A percentile compares a stretch with the other conserved stretches of the same genome.
These are phyloP conservation scores for Eleusine coracana DNA, from an alignment of 176 grass and related monocot species.

Conservation along the genomic window DNA sequence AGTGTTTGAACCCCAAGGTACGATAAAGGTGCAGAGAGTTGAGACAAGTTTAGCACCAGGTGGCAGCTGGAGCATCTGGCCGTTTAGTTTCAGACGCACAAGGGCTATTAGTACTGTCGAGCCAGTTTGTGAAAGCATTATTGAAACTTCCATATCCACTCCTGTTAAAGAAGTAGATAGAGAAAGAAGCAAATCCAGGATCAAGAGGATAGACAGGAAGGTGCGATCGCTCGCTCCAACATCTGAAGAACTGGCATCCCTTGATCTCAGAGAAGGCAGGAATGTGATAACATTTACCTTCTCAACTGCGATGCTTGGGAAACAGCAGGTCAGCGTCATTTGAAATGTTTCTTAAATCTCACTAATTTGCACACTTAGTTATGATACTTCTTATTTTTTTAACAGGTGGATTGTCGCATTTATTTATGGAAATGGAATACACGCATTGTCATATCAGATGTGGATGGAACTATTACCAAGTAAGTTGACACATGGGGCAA, in stretches of 20 bases:
- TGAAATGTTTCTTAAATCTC: background rate
- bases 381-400: constrained; percentile 29
- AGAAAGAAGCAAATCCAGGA: constrained; percentile 48
- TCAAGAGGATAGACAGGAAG: constrained; percentile 56
- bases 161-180: constrained; percentile 31
- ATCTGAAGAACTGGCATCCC: constrained; percentile 76
- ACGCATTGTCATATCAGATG: constrained; percentile 91
- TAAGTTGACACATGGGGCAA: constrained; percentile 44
- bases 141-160: constrained; percentile 34
- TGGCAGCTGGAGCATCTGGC: constrained; percentile 92
- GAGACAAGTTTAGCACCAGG: constrained; percentile 52
- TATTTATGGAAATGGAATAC: constrained; percentile 97
- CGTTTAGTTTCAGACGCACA: constrained; percentile 76
- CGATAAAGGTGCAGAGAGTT: constrained; percentile 74
- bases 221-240: constrained; percentile 70
- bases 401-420: constrained; percentile 87
- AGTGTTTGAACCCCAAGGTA: constrained; percentile 70
- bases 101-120: constrained; percentile 52
- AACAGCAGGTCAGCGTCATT: constrained; percentile 65
- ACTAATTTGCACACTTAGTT: constrained; percentile 29
- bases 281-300: constrained; percentile 88
- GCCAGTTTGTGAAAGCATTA: constrained; percentile 35
- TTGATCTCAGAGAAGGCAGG: constrained; percentile 86
- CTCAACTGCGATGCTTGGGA: constrained; percentile 89
- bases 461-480: constrained; percentile 98